Evolutionary conservation across 2,329 filamentous ascomycete species (phyloP).

Genomic region (Shiraia sp.): DNA sequence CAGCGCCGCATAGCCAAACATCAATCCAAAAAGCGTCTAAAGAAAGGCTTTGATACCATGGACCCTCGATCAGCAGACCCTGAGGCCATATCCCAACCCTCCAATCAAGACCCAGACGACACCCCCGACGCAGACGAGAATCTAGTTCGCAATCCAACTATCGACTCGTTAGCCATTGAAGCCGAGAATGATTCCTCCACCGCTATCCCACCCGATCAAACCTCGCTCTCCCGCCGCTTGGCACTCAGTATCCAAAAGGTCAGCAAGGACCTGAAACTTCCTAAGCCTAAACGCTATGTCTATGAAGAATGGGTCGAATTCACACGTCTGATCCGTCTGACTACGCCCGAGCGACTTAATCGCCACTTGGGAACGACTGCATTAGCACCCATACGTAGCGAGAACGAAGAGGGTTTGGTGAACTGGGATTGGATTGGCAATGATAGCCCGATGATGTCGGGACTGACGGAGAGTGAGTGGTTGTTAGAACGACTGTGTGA

Average conservation of each 20-base stretch:
- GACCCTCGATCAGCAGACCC: conserved; percentile 25
- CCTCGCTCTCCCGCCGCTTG: conserved; percentile 62
- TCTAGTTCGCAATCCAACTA: conserved; percentile 8
- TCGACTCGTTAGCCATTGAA: conserved; percentile 14
- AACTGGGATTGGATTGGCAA: conserved; percentile 77
- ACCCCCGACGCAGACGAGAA: conserved; percentile 12
- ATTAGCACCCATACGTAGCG: conserved; percentile 33
- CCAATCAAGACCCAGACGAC: conserved; percentile 2
- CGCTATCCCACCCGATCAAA: conserved; percentile 40
- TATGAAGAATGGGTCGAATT: conserved; percentile 91
- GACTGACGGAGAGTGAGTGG: conserved; percentile 67
- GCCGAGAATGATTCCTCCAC: conserved; percentile 9
- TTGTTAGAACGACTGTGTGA: conserved; percentile 68
- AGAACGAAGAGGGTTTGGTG: conserved; percentile 62
- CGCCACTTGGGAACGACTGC: conserved; percentile 7
- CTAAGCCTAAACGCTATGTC: conserved; percentile 66
- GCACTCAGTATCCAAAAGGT: conserved; percentile 72
- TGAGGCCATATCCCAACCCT: conserved; percentile 18
- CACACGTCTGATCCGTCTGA: conserved; percentile 70
- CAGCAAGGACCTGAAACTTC: conserved; percentile 63
- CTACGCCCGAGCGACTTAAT: conserved; percentile 24
- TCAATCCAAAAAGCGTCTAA: conserved; percentile 46
- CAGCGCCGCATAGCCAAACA: conserved; percentile 42
- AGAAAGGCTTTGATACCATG: conserved; percentile 51
- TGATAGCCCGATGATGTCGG: conserved; percentile 67